Conservation (phyloP, 208 protist genomes). For the Trypanosoma mega region DNA sequence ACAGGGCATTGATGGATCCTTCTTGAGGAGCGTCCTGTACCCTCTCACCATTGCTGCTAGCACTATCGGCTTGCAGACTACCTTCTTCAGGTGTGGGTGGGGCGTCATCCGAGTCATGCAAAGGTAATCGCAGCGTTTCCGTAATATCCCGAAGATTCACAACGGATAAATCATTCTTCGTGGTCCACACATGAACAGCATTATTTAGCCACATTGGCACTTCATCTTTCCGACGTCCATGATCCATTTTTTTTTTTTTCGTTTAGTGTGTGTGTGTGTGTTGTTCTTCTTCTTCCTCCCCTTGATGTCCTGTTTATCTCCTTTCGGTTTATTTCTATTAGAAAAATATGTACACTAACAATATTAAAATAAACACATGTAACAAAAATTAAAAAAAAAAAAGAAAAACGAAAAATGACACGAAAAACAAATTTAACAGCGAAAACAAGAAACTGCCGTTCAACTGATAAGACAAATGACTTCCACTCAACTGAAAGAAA, state of each 20-base stretch:
- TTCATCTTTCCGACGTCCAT: constrained; percentile 31
- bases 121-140: constrained; percentile 32
- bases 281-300: constrained; percentile 7
- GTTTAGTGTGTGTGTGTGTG: too few relatives aligned
- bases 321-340: too few relatives aligned
- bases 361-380: background rate
- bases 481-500: constrained; percentile 2
- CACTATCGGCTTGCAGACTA: background rate
- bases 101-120: constrained; percentile 1
- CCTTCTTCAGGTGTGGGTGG: constrained; percentile 4
- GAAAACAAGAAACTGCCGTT: too few relatives aligned
- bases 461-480: too few relatives aligned
- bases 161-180: constrained; percentile 60
- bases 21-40: constrained; percentile 1
- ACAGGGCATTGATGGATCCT: constrained; percentile 29
- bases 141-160: constrained; percentile 62
- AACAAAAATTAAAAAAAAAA: background rate
- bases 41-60: constrained; percentile 8
- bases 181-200: constrained; percentile 63
- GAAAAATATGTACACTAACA: too few relatives aligned
- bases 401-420: background rate
- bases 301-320: too few relatives aligned
- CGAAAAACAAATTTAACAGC: background rate
- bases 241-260: constrained; percentile 18
- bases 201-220: constrained; percentile 39